Base-by-base conservation (phyloP, 768 basidiomycete species). In the Tylopilus rubrobrunneus region DNA sequence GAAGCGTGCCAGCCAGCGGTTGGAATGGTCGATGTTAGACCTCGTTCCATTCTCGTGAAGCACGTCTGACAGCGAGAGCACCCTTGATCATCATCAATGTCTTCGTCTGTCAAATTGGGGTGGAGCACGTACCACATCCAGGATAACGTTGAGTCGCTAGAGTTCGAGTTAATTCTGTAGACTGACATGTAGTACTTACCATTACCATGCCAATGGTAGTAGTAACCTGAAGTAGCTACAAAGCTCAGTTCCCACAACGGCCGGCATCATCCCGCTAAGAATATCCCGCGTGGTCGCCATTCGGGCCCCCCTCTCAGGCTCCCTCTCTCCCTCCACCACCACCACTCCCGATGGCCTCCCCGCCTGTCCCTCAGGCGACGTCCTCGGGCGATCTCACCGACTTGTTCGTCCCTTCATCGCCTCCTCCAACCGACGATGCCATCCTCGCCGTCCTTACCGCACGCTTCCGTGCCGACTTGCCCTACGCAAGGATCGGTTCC, bases 381-480 rank as follows among this genome's bases (percentile, higher is more conserved):
- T 56, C 64, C 41, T 76, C 78, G 12, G 78, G 78, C 52, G 79
- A 81, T 57, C 78, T 81, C 58, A 61, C 69, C 23, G 77, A 81
- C 63, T 70, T 81, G 36, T 65, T 79, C 54, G 66, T 67, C 39
- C 67, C 73, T 3, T 66, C 72, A 1, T 31, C 10, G 10, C 29
- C 84, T 83, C 34, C 8, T 3, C 31, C 31, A 7, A 76, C 77
- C 34, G 78, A 83, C 62, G 85, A 86, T 61, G 67, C 75, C 52
- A 68, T 86, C 67, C 75, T 83, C 58, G 65, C 77, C 53, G 75
- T 79, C 50, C 76, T 86, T 52, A 74, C 75, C 54, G 72, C 78
- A 17, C 81, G 85, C 54, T 80, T 84, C 51, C 80, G 85, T 23
- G 70, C 74, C 31, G 85, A 86, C 60, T 67, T 78, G 11, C 79